Conservation (phyloP, 108 stramenopile species). For the Tribonema minus region DNA sequence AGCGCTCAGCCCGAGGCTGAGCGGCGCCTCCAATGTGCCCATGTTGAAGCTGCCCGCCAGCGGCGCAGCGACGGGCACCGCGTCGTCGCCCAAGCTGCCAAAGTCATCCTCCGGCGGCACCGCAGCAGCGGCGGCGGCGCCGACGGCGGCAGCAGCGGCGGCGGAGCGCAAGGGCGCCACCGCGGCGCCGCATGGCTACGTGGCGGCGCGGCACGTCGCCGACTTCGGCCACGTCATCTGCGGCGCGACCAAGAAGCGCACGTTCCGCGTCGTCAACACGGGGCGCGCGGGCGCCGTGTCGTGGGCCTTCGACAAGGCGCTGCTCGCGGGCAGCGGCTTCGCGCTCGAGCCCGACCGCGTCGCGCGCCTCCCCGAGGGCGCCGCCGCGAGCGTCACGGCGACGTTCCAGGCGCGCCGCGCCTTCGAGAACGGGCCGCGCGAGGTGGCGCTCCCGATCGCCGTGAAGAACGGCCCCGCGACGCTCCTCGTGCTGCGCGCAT, state of each 20-base stretch:
- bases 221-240: constrained; percentile 58
- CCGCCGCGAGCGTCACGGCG: constrained; percentile 48
- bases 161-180: not conserved
- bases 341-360: constrained; percentile 61
- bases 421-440: constrained; percentile 34
- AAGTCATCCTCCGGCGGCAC: not conserved
- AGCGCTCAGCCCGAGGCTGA: not conserved
- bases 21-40: not conserved
- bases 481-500: constrained; percentile 45
- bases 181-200: constrained; percentile 7
- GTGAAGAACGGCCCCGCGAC: constrained; percentile 54
- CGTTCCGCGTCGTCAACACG: constrained; percentile 54
- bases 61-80: not conserved
- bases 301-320: constrained; percentile 57
- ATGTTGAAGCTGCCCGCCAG: constrained; percentile 1
- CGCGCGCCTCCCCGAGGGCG: constrained; percentile 50
- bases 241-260: constrained; percentile 48
- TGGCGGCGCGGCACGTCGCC: constrained; percentile 50
- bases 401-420: constrained; percentile 50
- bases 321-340: constrained; percentile 55
- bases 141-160: not conserved
- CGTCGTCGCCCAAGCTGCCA: constrained; percentile 7
- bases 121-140: not conserved
- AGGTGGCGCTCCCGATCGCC: constrained; percentile 47
- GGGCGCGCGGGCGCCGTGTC: constrained; percentile 39